phyloP scores from a whole-genome alignment of 1,284 basidiomycete genomes.

The Tetrapyrgos nigripes region DNA sequence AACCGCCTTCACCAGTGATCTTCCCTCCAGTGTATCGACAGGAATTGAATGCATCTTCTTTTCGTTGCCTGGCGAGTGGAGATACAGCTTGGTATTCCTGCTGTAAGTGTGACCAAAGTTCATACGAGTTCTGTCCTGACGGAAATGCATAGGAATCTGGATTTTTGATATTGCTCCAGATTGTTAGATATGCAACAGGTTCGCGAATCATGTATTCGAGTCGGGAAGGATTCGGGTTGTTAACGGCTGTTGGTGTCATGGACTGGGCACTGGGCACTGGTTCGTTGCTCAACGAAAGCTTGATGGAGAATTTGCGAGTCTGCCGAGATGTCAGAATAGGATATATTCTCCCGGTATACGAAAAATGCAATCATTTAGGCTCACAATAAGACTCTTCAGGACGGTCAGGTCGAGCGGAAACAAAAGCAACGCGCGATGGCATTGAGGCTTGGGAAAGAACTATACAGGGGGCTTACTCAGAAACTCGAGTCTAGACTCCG shows the following conservation, averaged over 20 bases:
- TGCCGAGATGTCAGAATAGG: too few relatives aligned
- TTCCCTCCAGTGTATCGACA: background rate
- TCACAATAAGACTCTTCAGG: too few relatives aligned
- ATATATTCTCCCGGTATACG: too few relatives aligned
- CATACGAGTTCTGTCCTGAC: background rate
- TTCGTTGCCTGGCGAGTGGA: background rate
- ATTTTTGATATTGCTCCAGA: slow-evolving; percentile 7
- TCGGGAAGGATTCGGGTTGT: background rate
- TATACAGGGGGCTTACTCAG: too few relatives aligned
- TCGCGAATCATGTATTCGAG: slow-evolving; percentile 5
- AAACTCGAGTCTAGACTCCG: too few relatives aligned
- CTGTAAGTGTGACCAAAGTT: background rate
- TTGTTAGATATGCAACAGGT: background rate
- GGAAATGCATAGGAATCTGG: background rate
- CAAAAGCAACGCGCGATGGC: too few relatives aligned
- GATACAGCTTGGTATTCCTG: background rate
- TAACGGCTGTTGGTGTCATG: slow-evolving; percentile 1
- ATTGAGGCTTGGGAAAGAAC: too few relatives aligned
- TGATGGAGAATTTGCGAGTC: too few relatives aligned
- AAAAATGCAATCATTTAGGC: too few relatives aligned
- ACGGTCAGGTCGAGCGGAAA: too few relatives aligned
- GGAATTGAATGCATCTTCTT: background rate
- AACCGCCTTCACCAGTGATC: background rate
- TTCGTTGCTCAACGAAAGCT: too few relatives aligned
- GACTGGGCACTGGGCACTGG: too few relatives aligned